A percentile compares a stretch with the other conserved stretches of the same genome.
Conservation (phyloP, 164 flowering plant species). For the Nymphaea thermarum region DNA sequence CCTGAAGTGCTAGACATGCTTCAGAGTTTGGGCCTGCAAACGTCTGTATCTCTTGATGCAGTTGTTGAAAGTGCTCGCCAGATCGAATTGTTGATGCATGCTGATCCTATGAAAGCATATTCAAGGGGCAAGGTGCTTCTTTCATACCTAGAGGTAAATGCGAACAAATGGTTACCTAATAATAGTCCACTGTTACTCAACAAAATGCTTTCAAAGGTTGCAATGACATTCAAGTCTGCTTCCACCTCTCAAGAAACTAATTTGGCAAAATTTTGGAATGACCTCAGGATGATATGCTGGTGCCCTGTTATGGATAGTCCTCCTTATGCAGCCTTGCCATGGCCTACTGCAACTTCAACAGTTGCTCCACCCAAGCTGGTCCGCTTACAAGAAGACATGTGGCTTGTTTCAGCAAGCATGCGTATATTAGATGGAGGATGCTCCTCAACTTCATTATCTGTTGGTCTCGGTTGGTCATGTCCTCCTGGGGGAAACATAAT, state of each 20-base stretch:
- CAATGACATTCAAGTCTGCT: slow-evolving; percentile 50
- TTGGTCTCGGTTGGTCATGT: slow-evolving; percentile 76
- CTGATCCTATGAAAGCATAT: slow-evolving; percentile 54
- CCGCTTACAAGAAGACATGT: slow-evolving; percentile 55
- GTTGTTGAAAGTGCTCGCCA: slow-evolving; percentile 67
- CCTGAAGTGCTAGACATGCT: slow-evolving; percentile 64
- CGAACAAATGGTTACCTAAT: slow-evolving; percentile 59
- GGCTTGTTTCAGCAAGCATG: slow-evolving; percentile 96
- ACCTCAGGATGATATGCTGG: slow-evolving; percentile 80
- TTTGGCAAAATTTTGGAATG: slow-evolving; percentile 81
- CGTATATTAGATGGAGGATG: slow-evolving; percentile 90
- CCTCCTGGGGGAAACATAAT: slow-evolving; percentile 84
- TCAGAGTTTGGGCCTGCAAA: slow-evolving; percentile 77
- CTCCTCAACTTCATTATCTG: slow-evolving; percentile 71
- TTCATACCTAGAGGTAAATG: slow-evolving; percentile 80
- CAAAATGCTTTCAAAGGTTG: slow-evolving; percentile 54
- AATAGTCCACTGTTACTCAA: slow-evolving; percentile 41
- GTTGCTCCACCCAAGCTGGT: slow-evolving; percentile 98
- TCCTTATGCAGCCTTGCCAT: slow-evolving; percentile 68
- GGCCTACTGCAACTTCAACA: slow-evolving; percentile 79
- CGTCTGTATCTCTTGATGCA: slow-evolving; percentile 64
- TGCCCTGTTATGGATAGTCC: slow-evolving; percentile 84
- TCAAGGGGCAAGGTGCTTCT: slow-evolving; percentile 74
- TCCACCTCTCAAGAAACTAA: slow-evolving; percentile 33
- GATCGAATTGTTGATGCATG: slow-evolving; percentile 52